Conservation (phyloP, 352 stramenopile genomes). For the Phytophthora citrophthora region DNA sequence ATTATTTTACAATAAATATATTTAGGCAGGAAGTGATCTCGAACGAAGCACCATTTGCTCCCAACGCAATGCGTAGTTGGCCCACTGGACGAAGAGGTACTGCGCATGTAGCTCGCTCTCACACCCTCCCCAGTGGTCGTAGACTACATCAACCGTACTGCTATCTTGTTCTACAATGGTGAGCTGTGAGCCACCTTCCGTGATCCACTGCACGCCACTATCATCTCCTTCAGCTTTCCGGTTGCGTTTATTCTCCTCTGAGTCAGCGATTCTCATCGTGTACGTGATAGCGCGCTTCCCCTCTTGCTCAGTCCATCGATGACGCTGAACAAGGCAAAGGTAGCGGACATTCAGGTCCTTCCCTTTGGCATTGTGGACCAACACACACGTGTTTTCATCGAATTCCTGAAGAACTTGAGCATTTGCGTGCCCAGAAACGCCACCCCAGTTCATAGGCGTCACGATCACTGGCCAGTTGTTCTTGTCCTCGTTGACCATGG, state of each 20-base stretch:
- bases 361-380: constrained; percentile 19
- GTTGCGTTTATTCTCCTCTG: constrained; percentile 26
- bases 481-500: constrained; percentile 17
- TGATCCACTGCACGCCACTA: constrained; percentile 33
- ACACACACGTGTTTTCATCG: constrained; percentile 23
- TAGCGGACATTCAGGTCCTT: constrained; percentile 21
- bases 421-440: constrained; percentile 10
- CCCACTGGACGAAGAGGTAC: constrained; percentile 55
- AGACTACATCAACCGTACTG: constrained; percentile 28
- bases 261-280: constrained; percentile 35
- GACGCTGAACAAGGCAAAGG: constrained; percentile 25
- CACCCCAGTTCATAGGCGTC: constrained; percentile 22
- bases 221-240: constrained; percentile 20
- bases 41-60: constrained; percentile 17
- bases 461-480: constrained; percentile 30
- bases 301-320: constrained; percentile 10
- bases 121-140: constrained; percentile 35
- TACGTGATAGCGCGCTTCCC: constrained; percentile 25
- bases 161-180: constrained; percentile 28
- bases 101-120: constrained; percentile 42
- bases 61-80: constrained; percentile 41
- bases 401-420: constrained; percentile 30
- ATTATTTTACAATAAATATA: no score
- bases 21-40: background rate
- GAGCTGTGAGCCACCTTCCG: constrained; percentile 32